Percentiles rank a stretch among this genome's conserved stretches.
Conservation (phyloP, 306 rosid genomes). For the Ochetophila trinervis region DNA sequence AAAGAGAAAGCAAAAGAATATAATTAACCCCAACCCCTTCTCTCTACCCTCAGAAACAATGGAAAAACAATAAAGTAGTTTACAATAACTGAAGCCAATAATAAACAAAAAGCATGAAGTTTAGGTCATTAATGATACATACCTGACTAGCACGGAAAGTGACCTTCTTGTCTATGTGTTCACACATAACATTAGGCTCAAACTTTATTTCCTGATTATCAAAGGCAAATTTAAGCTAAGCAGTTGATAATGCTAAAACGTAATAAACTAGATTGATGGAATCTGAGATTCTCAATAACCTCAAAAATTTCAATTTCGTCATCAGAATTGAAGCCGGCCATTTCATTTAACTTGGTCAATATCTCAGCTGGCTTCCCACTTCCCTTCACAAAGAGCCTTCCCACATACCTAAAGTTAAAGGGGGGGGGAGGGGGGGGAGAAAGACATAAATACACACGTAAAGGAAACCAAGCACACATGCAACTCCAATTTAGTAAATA, state of each 20-base stretch:
- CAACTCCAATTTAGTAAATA: constrained; percentile 4
- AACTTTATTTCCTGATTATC: constrained; percentile 67
- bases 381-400: constrained; percentile 60
- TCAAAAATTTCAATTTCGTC: constrained; percentile 90
- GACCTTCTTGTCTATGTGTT: constrained; percentile 80
- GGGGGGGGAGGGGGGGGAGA: background rate
- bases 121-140: constrained; percentile 2
- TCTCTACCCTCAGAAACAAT: background rate
- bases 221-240: constrained; percentile 5
- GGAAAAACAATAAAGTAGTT: background rate
- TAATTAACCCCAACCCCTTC: background rate
- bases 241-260: background rate
- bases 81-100: background rate
- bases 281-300: constrained; percentile 45
- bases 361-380: constrained; percentile 74
- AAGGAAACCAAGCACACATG: background rate
- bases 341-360: constrained; percentile 62
- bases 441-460: background rate
- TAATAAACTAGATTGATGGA: constrained; percentile 1
- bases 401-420: constrained; percentile 7
- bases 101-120: background rate
- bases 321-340: constrained; percentile 83
- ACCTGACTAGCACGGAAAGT: constrained; percentile 94
- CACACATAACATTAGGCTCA: constrained; percentile 96
- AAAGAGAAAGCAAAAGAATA: background rate